phyloP scores from a whole-genome alignment of 805 yeast genomes.

The Ogataea kodamae region DNA sequence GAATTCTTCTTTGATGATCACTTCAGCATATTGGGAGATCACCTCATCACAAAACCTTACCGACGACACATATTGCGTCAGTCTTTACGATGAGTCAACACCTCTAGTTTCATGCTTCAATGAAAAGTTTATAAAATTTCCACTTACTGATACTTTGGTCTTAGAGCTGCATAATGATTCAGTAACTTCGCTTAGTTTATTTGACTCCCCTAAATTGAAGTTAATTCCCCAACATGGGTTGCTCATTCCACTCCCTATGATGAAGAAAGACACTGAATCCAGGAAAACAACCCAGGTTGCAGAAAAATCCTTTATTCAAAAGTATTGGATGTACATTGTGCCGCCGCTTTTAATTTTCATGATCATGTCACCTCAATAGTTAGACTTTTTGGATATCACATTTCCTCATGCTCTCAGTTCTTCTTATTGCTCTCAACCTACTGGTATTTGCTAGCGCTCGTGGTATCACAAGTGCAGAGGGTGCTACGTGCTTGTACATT shows the following conservation, averaged over 20 bases:
- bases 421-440: slow-evolving; percentile 1
- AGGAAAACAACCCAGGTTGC: slow-evolving; percentile 11
- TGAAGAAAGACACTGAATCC: slow-evolving; percentile 6
- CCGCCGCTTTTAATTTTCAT: slow-evolving; percentile 44
- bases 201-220: slow-evolving; percentile 4
- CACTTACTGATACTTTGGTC: slow-evolving; percentile 18
- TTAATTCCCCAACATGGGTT: slow-evolving; percentile 10
- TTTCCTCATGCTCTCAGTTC: neutral
- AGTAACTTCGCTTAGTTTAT: slow-evolving; percentile 17
- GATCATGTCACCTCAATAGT: slow-evolving; percentile 23
- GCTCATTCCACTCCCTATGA: slow-evolving; percentile 14
- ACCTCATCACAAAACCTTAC: too few species aligned
- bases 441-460: slow-evolving; percentile 17
- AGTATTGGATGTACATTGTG: slow-evolving; percentile 60
- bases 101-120: slow-evolving; percentile 23
- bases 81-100: slow-evolving; percentile 7
- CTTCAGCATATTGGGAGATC: too few species aligned
- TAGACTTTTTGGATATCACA: too few species aligned
- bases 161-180: slow-evolving; percentile 9
- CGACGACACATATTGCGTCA: slow-evolving; percentile 19
- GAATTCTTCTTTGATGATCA: too few species aligned
- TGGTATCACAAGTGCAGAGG: slow-evolving; percentile 34
- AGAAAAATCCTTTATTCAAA: slow-evolving; percentile 49
- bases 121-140: slow-evolving; percentile 18
- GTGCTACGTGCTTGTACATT: slow-evolving; percentile 36